Conservation (phyloP, 192 early-diverging fungal genomes). For the Backusella morwellensis region DNA sequence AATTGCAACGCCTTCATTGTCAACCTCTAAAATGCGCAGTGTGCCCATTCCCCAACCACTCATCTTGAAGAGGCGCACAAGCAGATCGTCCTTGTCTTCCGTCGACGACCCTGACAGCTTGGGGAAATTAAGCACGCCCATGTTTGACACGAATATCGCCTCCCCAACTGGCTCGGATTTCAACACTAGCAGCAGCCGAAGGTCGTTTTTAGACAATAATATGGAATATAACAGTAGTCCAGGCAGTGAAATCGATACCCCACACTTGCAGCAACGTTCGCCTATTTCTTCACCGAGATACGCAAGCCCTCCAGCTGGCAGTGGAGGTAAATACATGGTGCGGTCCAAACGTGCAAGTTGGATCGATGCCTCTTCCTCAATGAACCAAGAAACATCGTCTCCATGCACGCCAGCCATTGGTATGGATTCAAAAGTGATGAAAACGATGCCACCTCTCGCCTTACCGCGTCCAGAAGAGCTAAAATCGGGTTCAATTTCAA, state of each 20-base stretch:
- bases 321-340: conserved; percentile 36
- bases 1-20: conserved; percentile 13
- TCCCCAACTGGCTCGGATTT: conserved; percentile 4
- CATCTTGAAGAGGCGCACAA: conserved; percentile 26
- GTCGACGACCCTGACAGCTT: conserved; percentile 16
- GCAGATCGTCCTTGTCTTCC: conserved; percentile 33
- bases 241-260: conserved; percentile 9
- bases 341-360: conserved; percentile 36
- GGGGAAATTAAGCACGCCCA: background rate
- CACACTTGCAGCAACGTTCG: background rate
- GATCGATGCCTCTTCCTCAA: conserved; percentile 29
- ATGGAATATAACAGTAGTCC: conserved; percentile 23
- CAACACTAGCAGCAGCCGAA: background rate
- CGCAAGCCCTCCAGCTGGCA: conserved; percentile 34
- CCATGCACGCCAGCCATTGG: background rate
- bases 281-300: conserved; percentile 24
- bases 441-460: background rate
- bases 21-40: conserved; percentile 20
- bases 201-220: conserved; percentile 14
- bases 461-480: background rate
- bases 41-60: conserved; percentile 38
- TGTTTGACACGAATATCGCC: background rate
- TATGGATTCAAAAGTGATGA: background rate
- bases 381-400: background rate
- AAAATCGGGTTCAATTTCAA: conserved; percentile 3